Conservation (phyloP, 2,329 filamentous ascomycete species). For the Endothia cerciana region DNA sequence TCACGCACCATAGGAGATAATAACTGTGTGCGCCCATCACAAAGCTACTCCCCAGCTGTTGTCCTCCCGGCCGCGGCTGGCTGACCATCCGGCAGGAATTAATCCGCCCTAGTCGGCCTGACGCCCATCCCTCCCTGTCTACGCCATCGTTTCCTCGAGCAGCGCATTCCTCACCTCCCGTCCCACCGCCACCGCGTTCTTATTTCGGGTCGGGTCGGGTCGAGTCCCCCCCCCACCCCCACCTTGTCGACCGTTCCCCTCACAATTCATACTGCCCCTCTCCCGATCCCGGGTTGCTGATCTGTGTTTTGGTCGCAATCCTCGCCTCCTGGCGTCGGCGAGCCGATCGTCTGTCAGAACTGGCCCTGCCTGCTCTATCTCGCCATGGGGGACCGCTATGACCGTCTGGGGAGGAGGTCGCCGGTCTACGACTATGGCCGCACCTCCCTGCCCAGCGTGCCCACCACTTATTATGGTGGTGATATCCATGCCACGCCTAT, state of each 20-base stretch:
- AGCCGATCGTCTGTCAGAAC: not conserved
- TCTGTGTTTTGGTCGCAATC: not conserved
- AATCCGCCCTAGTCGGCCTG: too few relatives aligned
- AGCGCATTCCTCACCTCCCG: not conserved
- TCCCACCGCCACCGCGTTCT: not conserved
- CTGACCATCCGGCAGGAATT: too few relatives aligned
- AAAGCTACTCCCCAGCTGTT: too few relatives aligned
- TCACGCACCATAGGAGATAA: constrained; percentile 13
- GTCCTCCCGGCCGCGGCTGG: too few relatives aligned
- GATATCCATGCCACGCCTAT: constrained; percentile 59
- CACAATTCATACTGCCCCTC: not conserved
- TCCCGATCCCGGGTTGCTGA: not conserved
- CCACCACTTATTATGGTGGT: constrained; percentile 49
- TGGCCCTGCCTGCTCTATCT: constrained; percentile 11
- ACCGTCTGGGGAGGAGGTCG: constrained; percentile 48
- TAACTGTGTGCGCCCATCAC: not conserved
- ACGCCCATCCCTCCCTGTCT: constrained; percentile 4
- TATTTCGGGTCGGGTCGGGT: not conserved
- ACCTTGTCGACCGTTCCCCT: not conserved
- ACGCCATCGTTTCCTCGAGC: constrained; percentile 8
- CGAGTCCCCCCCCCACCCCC: not conserved
- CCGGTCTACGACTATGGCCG: constrained; percentile 53
- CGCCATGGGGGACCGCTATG: constrained; percentile 55
- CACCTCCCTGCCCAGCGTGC: constrained; percentile 51
- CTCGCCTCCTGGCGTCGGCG: not conserved